Percentiles rank a stretch among this genome's conserved stretches.
phyloP scores from a whole-genome alignment of 352 stramenopile genomes.

The Halophytophthora batemanensis region DNA sequence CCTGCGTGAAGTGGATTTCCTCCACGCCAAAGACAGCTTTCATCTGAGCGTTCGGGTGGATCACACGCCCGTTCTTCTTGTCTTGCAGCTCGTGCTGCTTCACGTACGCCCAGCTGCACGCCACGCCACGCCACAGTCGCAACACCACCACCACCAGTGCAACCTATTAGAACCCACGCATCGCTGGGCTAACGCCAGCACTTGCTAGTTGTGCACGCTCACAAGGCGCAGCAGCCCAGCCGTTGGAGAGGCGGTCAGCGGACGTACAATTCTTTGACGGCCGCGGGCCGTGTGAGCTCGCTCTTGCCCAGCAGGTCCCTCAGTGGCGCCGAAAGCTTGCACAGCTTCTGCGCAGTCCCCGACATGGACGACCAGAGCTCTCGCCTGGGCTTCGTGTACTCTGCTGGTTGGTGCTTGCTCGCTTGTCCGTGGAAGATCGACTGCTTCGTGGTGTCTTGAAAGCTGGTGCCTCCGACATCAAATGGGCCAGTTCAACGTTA shows the following conservation, averaged over 20 bases:
- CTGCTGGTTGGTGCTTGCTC: no score
- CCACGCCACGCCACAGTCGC: slow-evolving; percentile 4
- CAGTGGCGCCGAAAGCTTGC: slow-evolving; percentile 60
- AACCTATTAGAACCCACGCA: not conserved
- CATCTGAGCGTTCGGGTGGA: slow-evolving; percentile 67
- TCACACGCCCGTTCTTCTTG: slow-evolving; percentile 59
- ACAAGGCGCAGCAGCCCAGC: not conserved
- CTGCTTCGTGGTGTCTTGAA: no score
- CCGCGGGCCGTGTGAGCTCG: slow-evolving; percentile 60
- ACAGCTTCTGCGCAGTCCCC: slow-evolving; percentile 31
- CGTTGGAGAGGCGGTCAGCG: not conserved
- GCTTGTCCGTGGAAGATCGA: no score
- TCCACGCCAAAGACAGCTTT: slow-evolving; percentile 62
- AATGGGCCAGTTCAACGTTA: no score
- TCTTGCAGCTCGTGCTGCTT: slow-evolving; percentile 79
- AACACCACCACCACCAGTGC: slow-evolving; percentile 2
- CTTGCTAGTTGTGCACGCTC: not conserved
- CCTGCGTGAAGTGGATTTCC: slow-evolving; percentile 72
- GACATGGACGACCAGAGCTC: no score
- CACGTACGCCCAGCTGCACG: slow-evolving; percentile 63
- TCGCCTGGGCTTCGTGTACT: no score
- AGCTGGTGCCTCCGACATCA: no score
- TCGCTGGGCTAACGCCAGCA: not conserved
- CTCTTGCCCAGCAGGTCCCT: slow-evolving; percentile 63
- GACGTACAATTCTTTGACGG: slow-evolving; percentile 79